phyloP scores from a whole-genome alignment of 345 rosid species.

The Alliaria petiolata region DNA sequence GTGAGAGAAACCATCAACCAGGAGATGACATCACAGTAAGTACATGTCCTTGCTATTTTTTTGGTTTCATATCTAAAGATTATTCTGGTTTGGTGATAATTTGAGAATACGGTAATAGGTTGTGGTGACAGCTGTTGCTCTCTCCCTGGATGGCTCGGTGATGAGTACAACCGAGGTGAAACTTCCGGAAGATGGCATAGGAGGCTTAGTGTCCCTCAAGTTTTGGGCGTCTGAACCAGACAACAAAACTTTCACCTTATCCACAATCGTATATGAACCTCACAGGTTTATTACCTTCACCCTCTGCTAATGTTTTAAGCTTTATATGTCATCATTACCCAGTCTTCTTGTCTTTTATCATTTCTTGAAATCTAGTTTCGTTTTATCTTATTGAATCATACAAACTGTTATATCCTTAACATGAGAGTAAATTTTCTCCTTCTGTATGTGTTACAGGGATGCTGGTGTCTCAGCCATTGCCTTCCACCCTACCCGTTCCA shows the following conservation, averaged over 20 bases:
- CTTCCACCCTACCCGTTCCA: conserved; percentile 63
- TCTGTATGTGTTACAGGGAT: conserved; percentile 46
- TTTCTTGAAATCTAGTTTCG: neutral
- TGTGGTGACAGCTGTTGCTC: conserved; percentile 67
- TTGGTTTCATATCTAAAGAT: neutral
- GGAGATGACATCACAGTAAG: conserved; percentile 84
- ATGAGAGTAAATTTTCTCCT: neutral
- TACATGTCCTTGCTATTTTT: neutral
- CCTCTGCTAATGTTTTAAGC: neutral
- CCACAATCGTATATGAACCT: conserved; percentile 90
- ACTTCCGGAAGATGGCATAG: conserved; percentile 86
- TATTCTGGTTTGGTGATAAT: neutral
- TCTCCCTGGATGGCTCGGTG: conserved; percentile 74
- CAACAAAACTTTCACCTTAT: conserved; percentile 59
- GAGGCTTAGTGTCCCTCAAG: conserved; percentile 82
- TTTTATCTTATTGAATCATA: neutral
- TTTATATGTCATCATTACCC: neutral
- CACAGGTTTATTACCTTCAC: conserved; percentile 56
- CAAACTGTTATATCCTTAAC: neutral
- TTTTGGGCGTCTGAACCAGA: conserved; percentile 65
- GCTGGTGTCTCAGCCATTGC: conserved; percentile 71
- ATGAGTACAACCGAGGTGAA: conserved; percentile 84
- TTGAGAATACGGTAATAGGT: conserved; percentile 43
- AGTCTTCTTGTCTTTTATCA: neutral
- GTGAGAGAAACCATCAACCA: conserved; percentile 98